Conservation (phyloP, 2,329 filamentous ascomycete species). For the Chrysoporthe cubensis region DNA sequence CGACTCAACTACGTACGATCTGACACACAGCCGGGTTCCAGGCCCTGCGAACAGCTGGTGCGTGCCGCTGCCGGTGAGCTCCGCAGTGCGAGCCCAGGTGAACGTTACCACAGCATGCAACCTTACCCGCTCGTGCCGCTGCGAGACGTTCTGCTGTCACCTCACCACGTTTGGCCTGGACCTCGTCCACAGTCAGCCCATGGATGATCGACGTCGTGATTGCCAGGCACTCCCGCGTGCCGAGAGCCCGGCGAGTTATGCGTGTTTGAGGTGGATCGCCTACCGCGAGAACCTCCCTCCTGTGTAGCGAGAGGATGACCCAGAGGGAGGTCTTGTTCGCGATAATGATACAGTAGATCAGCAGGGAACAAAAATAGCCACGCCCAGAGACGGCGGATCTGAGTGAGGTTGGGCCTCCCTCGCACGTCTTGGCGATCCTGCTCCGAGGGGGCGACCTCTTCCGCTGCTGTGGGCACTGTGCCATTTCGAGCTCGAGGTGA, state of each 20-base stretch:
- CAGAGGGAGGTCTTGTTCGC: background rate
- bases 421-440: slow-evolving; percentile 4
- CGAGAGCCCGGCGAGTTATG: background rate
- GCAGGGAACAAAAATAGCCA: background rate
- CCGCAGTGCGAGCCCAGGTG: slow-evolving; percentile 16
- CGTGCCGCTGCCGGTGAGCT: slow-evolving; percentile 6
- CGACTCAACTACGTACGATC: slow-evolving; percentile 17
- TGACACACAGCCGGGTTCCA: slow-evolving; percentile 23
- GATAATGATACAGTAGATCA: background rate
- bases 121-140: slow-evolving; percentile 4
- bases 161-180: background rate
- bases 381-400: background rate
- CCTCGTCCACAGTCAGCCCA: background rate
- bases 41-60: slow-evolving; percentile 10
- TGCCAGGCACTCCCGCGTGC: slow-evolving; percentile 17
- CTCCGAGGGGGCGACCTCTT: background rate
- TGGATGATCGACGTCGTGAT: slow-evolving; percentile 12
- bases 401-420: background rate
- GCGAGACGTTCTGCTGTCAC: background rate
- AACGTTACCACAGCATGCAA: background rate
- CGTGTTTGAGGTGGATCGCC: slow-evolving; percentile 1
- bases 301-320: background rate
- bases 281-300: background rate
- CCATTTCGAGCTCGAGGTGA: background rate
- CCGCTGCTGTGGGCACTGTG: slow-evolving; percentile 3